phyloP scores from a whole-genome alignment of 805 yeast species.

The Clavispora carvajalis region DNA sequence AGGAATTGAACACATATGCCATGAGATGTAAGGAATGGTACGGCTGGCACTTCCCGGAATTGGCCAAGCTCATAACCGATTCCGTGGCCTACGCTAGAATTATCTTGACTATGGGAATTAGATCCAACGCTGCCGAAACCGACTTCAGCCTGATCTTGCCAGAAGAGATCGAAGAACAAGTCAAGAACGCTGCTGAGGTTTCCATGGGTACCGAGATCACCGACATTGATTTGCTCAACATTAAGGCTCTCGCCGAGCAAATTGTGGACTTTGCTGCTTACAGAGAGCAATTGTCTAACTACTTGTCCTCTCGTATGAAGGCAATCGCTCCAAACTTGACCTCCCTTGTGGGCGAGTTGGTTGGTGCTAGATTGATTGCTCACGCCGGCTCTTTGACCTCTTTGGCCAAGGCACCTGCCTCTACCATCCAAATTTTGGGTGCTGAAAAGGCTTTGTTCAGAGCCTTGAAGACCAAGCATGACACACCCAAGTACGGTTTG shows the following conservation, averaged over 20 bases:
- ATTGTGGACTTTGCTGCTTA: slow-evolving; percentile 93
- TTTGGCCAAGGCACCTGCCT: slow-evolving; percentile 96
- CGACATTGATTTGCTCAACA: slow-evolving; percentile 80
- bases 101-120: slow-evolving; percentile 87
- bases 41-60: slow-evolving; percentile 99
- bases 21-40: slow-evolving; percentile 99
- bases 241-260: slow-evolving; percentile 88
- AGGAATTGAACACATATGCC: slow-evolving; percentile 95
- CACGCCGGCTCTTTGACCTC: slow-evolving; percentile 98
- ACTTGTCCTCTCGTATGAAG: slow-evolving; percentile 91
- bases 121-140: slow-evolving; percentile 85
- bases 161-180: slow-evolving; percentile 47
- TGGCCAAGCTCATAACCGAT: slow-evolving; percentile 94
- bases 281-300: slow-evolving; percentile 92
- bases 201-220: slow-evolving; percentile 99
- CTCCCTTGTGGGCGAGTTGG: slow-evolving; percentile 96
- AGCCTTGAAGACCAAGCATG: slow-evolving; percentile 93
- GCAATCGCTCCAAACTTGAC: slow-evolving; percentile 98
- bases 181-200: slow-evolving; percentile 95
- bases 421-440: slow-evolving; percentile 96
- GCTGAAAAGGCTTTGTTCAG: slow-evolving; percentile 96
- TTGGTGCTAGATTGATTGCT: slow-evolving; percentile 96
- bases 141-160: slow-evolving; percentile 58
- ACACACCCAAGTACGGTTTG: slow-evolving; percentile 94
- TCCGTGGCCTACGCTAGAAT: slow-evolving; percentile 95